Evolutionary conservation across 495 filamentous ascomycete genomes (phyloP).

Genomic region (Xylona heveae): DNA sequence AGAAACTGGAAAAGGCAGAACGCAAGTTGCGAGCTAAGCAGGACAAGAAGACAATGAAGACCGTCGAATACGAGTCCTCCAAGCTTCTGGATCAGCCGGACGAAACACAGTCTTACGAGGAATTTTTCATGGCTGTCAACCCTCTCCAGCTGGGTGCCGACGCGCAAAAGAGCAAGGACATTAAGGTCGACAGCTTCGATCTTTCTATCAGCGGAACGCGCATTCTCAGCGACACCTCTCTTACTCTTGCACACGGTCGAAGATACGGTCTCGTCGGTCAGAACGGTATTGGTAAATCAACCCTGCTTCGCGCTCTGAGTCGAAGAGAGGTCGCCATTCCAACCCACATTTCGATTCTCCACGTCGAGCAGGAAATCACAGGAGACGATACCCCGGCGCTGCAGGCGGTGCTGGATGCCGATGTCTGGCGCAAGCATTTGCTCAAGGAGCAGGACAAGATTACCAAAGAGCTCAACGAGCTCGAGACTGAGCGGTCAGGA

Average conservation of each 20-base stretch:
- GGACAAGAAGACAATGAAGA: conserved; percentile 95
- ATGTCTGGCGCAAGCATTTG: conserved; percentile 96
- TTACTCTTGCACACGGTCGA: conserved; percentile 83
- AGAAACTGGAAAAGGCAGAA: conserved; percentile 99
- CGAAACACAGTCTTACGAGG: conserved; percentile 86
- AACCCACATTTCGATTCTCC: conserved; percentile 92
- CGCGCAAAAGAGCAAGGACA: conserved; percentile 81
- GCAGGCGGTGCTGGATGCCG: conserved; percentile 91
- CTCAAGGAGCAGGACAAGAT: conserved; percentile 86
- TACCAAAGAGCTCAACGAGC: conserved; percentile 45
- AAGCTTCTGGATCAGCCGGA: conserved; percentile 64
- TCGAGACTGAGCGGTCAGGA: conserved; percentile 58
- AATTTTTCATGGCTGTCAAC: conserved; percentile 99
- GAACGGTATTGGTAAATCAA: conserved; percentile 98
- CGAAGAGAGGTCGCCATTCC: conserved; percentile 87
- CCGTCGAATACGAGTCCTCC: conserved; percentile 91
- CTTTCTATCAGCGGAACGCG: conserved; percentile 74
- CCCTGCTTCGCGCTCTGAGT: conserved; percentile 74
- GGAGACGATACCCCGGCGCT: conserved; percentile 91
- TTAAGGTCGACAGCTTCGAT: conserved; percentile 93
- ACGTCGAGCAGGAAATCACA: conserved; percentile 97
- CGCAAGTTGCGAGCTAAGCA: conserved; percentile 96
- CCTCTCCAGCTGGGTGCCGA: conserved; percentile 69
- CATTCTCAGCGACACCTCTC: conserved; percentile 71
- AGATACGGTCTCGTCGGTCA: conserved; percentile 95